phyloP scores from a whole-genome alignment of 371 early-diverging fungal species.

The Lichtheimia hyalospora region DNA sequence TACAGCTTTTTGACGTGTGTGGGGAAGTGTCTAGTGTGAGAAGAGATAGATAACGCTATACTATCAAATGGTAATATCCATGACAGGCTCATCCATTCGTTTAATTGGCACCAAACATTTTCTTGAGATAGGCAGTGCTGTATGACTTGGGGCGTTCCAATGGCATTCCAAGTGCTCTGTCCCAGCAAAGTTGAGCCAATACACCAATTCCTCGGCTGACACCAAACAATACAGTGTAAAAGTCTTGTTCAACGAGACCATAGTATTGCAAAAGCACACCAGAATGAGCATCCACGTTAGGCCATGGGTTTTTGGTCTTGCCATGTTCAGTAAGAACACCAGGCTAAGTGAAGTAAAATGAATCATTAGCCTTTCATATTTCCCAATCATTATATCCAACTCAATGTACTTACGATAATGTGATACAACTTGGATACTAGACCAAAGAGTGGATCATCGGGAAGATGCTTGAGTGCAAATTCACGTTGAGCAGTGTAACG shows the following conservation, averaged over 20 bases:
- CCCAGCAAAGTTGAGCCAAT: conserved; percentile 57
- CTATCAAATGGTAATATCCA: too few relatives aligned
- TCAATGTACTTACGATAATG: conserved; percentile 62
- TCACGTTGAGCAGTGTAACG: conserved; percentile 98
- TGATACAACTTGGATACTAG: conserved; percentile 95
- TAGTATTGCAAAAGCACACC: conserved; percentile 97
- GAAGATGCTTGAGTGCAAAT: conserved; percentile 97
- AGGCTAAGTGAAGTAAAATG: conserved; percentile 49
- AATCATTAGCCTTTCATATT: neutral
- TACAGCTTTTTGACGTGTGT: too few relatives aligned
- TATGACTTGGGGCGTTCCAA: conserved; percentile 96
- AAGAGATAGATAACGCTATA: too few relatives aligned
- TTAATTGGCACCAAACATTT: conserved; percentile 66
- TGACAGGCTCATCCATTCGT: too few relatives aligned
- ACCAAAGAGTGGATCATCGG: conserved; percentile 95
- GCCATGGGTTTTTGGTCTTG: conserved; percentile 99
- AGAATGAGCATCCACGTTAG: conserved; percentile 98
- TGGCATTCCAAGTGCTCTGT: conserved; percentile 93
- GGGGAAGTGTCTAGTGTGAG: too few relatives aligned
- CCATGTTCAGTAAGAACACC: conserved; percentile 97
- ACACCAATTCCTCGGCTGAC: conserved; percentile 97
- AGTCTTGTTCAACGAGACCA: conserved; percentile 96
- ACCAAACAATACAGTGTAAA: conserved; percentile 98
- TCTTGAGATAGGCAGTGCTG: conserved; percentile 82
- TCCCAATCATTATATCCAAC: neutral